These are phyloP conservation scores for Eucommia ulmoides DNA, from an alignment of 257 asterid genomes.

Conservation along the genomic window DNA sequence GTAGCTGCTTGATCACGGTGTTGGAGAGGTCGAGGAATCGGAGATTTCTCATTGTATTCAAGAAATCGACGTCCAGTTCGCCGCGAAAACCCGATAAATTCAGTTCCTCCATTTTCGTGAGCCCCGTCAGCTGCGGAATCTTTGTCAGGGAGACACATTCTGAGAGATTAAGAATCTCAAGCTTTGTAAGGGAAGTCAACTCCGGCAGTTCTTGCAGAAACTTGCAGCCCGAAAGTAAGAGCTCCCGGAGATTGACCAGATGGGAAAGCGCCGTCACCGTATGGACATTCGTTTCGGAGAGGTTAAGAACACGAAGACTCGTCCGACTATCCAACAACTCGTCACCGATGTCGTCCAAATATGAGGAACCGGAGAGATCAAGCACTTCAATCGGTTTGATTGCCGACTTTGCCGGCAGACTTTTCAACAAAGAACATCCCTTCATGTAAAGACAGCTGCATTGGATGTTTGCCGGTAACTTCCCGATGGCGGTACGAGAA, in stretches of 20 bases:
- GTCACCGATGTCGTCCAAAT: conserved; percentile 6
- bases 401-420: conserved; percentile 2
- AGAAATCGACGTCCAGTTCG: conserved; percentile 2
- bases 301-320: conserved; percentile 9
- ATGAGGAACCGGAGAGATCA: conserved; percentile 14
- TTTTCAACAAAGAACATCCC: conserved; percentile 4
- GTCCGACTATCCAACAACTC: conserved; percentile 1
- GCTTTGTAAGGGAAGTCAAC: conserved; percentile 8
- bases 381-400: conserved; percentile 7
- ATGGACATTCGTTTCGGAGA: conserved; percentile 9
- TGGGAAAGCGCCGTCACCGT: conserved; percentile 6
- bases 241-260: conserved; percentile 7
- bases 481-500: neutral
- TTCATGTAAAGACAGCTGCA: conserved; percentile 3
- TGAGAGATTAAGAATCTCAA: conserved; percentile 16
- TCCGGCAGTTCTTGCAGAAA: conserved; percentile 8
- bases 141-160: conserved; percentile 9
- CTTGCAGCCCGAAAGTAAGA: conserved; percentile 10
- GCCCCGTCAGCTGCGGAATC: conserved; percentile 5
- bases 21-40: conserved; percentile 10
- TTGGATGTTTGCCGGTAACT: conserved; percentile 5
- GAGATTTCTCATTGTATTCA: conserved; percentile 7
- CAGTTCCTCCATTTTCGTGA: conserved; percentile 9
- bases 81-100: conserved; percentile 4
- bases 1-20: conserved; percentile 5